phyloP scores from a whole-genome alignment of 202 grass and related monocot genomes.

The Musa balbisiana region DNA sequence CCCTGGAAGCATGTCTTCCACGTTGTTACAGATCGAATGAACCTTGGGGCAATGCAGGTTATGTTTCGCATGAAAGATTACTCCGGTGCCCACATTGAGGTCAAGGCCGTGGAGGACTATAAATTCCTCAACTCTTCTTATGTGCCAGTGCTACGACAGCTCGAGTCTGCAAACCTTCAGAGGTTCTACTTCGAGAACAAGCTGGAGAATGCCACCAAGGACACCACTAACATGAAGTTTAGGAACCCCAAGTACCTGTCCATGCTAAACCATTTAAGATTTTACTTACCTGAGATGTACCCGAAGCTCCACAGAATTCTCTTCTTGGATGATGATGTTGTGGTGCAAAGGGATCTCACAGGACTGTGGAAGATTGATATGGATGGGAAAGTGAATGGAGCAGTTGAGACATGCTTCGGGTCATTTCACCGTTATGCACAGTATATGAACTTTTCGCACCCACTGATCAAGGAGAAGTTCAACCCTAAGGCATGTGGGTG shows the following conservation, averaged over 20 bases:
- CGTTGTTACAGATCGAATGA: constrained; percentile 6
- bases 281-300: constrained; percentile 18
- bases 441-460: constrained; percentile 10
- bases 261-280: constrained; percentile 4
- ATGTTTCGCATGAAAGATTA: constrained; percentile 5
- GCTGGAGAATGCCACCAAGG: constrained; percentile 12
- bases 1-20: constrained; percentile 10
- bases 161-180: constrained; percentile 1
- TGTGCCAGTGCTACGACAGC: constrained; percentile 3
- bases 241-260: constrained; percentile 11
- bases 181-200: constrained; percentile 10
- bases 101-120: constrained; percentile 7
- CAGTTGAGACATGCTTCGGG: constrained; percentile 6
- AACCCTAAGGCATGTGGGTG: constrained; percentile 12
- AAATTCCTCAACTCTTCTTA: constrained; percentile 6
- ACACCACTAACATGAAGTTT: constrained; percentile 15
- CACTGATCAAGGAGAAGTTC: constrained; percentile 13
- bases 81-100: constrained; percentile 4
- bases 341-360: constrained; percentile 14
- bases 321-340: constrained; percentile 13
- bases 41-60: constrained; percentile 3
- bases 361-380: constrained; percentile 15
- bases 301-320: constrained; percentile 9
- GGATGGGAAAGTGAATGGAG: constrained; percentile 17
- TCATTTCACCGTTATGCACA: constrained; percentile 6